These are phyloP conservation scores for Dactylellina haptotyla DNA, from an alignment of 2,329 filamentous ascomycete genomes.

Conservation along the genomic window DNA sequence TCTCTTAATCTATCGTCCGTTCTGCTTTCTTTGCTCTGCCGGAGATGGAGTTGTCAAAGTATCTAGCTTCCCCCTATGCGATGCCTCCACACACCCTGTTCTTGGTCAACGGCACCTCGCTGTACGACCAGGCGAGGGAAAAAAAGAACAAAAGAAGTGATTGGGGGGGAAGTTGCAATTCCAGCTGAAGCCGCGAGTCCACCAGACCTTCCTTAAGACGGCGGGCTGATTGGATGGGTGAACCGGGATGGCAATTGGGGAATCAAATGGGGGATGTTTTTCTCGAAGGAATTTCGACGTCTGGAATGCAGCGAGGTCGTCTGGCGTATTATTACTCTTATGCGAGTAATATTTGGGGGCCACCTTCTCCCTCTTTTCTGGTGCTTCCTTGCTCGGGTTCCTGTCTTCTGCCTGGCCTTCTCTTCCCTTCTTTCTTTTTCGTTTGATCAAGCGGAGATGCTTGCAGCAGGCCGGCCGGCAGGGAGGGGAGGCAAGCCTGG, in stretches of 20 bases:
- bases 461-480: neutral
- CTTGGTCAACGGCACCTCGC: no score
- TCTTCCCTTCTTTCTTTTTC: neutral
- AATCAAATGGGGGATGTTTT: neutral
- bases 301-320: constrained; percentile 30
- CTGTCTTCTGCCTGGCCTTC: neutral
- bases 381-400: neutral
- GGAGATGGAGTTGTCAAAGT: no score
- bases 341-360: neutral
- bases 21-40: no score
- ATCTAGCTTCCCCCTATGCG: no score
- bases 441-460: no score
- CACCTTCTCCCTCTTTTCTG: neutral
- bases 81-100: no score
- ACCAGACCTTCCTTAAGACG: neutral
- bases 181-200: no score
- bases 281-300: constrained; percentile 37
- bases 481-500: no score
- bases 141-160: no score
- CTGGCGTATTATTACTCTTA: neutral
- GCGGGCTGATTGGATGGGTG: constrained; percentile 36
- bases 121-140: no score
- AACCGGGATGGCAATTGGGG: constrained; percentile 23
- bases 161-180: no score
- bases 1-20: neutral